These are phyloP conservation scores for Zea mays DNA, from an alignment of 176 grass and related monocot genomes.

Conservation along the genomic window Zm-B73-REFERENCE-NAM-5.0 NC_050100.1:35828001-35828500, in stretches of 20 bases:
- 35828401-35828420: not conserved
- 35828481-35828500: not conserved
- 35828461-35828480: not conserved
- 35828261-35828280: not conserved
- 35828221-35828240: not conserved
- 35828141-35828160: conserved; percentile 20
- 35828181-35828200: not conserved
- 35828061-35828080: conserved; percentile 28
- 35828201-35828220: not conserved
- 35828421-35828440: not conserved
- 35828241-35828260: not conserved
- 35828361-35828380: conserved; percentile 7
- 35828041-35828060: no score
- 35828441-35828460: conserved; percentile 24
- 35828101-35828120: not conserved
- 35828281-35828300: not conserved
- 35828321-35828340: not conserved
- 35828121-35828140: not conserved
- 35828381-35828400: conserved; percentile 8
- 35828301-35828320: not conserved
- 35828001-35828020: no score
- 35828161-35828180: not conserved
- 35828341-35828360: not conserved
- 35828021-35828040: no score
- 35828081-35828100: not conserved